Conservation (phyloP, 2,329 filamentous ascomycete species). For the Monosporascus sp. region DNA sequence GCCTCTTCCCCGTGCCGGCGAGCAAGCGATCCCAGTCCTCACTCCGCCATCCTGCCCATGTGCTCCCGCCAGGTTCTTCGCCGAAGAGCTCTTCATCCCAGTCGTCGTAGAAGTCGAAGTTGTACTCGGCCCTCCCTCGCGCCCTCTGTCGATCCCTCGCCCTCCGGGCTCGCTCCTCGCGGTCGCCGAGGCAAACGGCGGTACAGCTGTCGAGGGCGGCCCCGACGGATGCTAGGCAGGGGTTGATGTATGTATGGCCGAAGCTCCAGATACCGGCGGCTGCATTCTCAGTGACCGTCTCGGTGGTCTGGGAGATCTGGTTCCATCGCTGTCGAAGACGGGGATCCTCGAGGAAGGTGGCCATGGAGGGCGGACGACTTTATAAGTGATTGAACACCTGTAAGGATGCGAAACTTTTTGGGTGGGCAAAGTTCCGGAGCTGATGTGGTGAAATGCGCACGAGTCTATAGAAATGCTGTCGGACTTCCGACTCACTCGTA, state of each 20-base stretch:
- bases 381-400: conserved; percentile 1
- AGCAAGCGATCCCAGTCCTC: conserved; percentile 84
- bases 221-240: conserved; percentile 67
- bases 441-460: no score
- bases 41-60: conserved; percentile 68
- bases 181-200: conserved; percentile 63
- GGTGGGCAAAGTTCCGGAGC: no score
- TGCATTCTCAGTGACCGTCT: conserved; percentile 85
- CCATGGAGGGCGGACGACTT: conserved; percentile 20
- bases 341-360: conserved; percentile 70
- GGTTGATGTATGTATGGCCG: conserved; percentile 76
- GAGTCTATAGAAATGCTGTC: neutral
- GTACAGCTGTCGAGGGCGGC: conserved; percentile 68
- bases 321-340: conserved; percentile 91
- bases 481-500: neutral
- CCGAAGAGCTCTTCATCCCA: conserved; percentile 65
- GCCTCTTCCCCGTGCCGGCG: conserved; percentile 54
- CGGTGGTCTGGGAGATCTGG: conserved; percentile 84
- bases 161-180: conserved; percentile 68
- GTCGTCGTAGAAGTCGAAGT: conserved; percentile 97
- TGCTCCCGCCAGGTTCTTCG: conserved; percentile 41
- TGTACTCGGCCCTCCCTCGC: conserved; percentile 67
- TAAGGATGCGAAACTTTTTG: neutral
- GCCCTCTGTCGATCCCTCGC: conserved; percentile 57
- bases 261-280: conserved; percentile 88